Conservation (phyloP, 192 early-diverging fungal species). For the Backusella macrospora region DNA sequence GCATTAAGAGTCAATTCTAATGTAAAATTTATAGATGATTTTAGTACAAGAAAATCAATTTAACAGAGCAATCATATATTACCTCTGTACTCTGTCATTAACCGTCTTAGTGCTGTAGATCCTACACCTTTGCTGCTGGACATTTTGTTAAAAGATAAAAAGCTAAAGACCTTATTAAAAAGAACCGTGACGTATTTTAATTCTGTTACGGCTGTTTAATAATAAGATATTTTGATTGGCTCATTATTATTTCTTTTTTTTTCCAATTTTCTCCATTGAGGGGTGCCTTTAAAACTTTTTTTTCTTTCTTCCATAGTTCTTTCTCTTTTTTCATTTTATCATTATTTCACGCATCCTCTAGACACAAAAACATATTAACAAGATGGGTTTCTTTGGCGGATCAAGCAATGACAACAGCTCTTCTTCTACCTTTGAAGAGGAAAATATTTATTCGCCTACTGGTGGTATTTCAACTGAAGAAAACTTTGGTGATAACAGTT, state of each 20-base stretch:
- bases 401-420: conserved; percentile 1
- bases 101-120: conserved; percentile 81
- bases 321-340: background rate
- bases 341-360: background rate
- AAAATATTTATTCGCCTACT: conserved; percentile 24
- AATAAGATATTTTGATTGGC: background rate
- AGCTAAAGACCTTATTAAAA: background rate
- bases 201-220: background rate
- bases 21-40: conserved; percentile 18
- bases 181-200: background rate
- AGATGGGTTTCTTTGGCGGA: conserved; percentile 20
- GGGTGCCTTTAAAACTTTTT: background rate
- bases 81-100: conserved; percentile 95
- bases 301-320: background rate
- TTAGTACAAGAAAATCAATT: background rate
- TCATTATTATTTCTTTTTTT: background rate
- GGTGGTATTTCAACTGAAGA: background rate
- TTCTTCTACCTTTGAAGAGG: conserved; percentile 3
- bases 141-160: background rate
- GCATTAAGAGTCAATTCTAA: conserved; percentile 85
- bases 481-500: conserved; percentile 26
- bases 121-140: conserved; percentile 45
- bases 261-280: conserved; percentile 11
- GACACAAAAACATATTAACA: background rate
- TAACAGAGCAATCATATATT: background rate